phyloP scores from a whole-genome alignment of 306 rosid species.

The Gillenia trifoliata region DNA sequence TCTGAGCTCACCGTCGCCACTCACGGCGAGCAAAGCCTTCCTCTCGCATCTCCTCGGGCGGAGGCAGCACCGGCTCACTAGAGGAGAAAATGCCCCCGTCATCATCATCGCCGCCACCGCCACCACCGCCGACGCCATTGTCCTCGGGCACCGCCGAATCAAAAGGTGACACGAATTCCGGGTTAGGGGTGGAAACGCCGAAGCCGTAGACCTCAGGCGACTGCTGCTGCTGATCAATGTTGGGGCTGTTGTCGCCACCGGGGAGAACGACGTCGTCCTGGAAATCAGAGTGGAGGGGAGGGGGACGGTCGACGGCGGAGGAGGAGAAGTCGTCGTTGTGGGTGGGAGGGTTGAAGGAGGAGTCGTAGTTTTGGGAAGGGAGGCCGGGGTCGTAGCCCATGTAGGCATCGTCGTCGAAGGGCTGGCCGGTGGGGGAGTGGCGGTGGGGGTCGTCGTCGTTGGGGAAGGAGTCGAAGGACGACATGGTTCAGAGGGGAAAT shows the following conservation, averaged over 20 bases:
- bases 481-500: conserved; percentile 23
- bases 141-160: conserved; percentile 20
- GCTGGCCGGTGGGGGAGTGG: conserved; percentile 27
- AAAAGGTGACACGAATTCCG: conserved; percentile 53
- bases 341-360: conserved; percentile 21
- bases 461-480: conserved; percentile 55
- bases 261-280: conserved; percentile 21
- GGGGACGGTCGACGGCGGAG: conserved; percentile 22
- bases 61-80: conserved; percentile 60
- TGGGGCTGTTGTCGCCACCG: conserved; percentile 1
- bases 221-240: conserved; percentile 6
- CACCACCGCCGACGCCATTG: conserved; percentile 8
- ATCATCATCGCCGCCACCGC: background rate
- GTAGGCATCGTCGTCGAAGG: conserved; percentile 47
- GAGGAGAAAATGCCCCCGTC: conserved; percentile 30
- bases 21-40: conserved; percentile 75
- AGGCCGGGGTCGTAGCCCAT: conserved; percentile 18
- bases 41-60: conserved; percentile 64
- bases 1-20: conserved; percentile 73
- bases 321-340: conserved; percentile 17
- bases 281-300: conserved; percentile 17
- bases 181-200: conserved; percentile 34
- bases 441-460: conserved; percentile 34
- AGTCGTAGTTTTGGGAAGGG: conserved; percentile 4
- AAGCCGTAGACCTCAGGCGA: conserved; percentile 43